Evolutionary conservation across 768 basidiomycete species (phyloP).

Genomic region (Boletus speciosus): DNA sequence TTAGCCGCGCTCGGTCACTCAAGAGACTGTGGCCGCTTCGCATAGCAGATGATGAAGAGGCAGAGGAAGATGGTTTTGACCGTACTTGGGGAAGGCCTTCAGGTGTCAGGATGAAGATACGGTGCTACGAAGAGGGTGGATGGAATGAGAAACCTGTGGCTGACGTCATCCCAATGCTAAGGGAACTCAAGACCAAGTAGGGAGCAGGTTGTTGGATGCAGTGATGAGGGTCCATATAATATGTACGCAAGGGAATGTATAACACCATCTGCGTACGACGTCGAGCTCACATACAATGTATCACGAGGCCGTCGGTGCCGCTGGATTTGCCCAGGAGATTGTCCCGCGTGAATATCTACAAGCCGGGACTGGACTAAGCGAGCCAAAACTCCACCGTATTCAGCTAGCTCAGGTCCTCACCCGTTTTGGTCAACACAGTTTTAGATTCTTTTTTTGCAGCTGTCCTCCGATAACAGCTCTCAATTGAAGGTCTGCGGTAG

Average conservation of each 20-base stretch:
- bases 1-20: not conserved
- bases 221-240: not conserved
- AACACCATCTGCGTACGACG: not conserved
- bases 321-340: not conserved
- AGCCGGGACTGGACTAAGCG: too few relatives aligned
- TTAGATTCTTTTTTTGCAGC: too few relatives aligned
- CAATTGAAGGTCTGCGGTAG: too few relatives aligned
- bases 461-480: too few relatives aligned
- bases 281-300: not conserved
- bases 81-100: not conserved
- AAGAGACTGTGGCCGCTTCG: not conserved
- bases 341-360: not conserved
- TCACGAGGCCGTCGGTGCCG: not conserved
- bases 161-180: conserved; percentile 31
- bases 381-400: too few relatives aligned
- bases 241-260: not conserved
- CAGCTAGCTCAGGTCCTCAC: too few relatives aligned
- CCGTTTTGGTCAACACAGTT: too few relatives aligned
- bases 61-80: not conserved
- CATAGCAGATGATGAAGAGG: not conserved
- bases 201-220: not conserved
- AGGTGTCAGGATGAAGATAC: conserved; percentile 14
- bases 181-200: conserved; percentile 23
- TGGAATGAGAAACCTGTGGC: conserved; percentile 25
- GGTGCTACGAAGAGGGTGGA: conserved; percentile 3